Base-by-base conservation (phyloP, 768 basidiomycete genomes). In the Suillus tomentosus region DNA sequence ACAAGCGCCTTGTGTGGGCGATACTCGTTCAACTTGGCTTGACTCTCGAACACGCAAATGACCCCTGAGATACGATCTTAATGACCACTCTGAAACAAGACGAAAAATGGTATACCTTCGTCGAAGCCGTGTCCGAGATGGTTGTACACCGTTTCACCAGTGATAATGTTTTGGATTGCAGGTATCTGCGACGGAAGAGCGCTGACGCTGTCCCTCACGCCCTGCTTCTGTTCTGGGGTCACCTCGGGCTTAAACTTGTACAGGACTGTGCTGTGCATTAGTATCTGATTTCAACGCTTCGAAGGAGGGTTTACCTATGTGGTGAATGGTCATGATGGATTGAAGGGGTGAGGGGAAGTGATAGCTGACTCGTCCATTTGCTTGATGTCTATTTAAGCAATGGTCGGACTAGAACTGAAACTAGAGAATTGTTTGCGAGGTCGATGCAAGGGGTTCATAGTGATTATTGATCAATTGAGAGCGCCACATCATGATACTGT, bases 31-130 rank as follows among this genome's bases (percentile, higher is more conserved):
- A 73, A 55, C 22, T 64, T 63, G 14, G 61, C 60, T 58, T 63
- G 62, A 40, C 65, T 64, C 31, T 74, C 57, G 53, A 74, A 75
- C 48, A 70, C 11, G 31, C 73, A 65, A 31, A 73, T 65, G 37
- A 68, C 11, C 15, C 73, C 72, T 75, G 47, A 14, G 31, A 15
- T 27, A 13, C 50, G 27, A 39, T 11, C 17, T 14, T 14, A 42
- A 24, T 11, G 24, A 43, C 19, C 27, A 37, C 31, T 15, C 11
- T 31, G 31, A 31, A 31, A 31, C 31, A 31, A 31, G 31, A 24
- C 17, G 40, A 40, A 51, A 27, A 9, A 48, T 62, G 8, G 10
- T 15, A 34, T 22, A 75, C 74, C 72, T 64, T 67, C 62, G 54
- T 72, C 71, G 50, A 56, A 75, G 57, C 66, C 69, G 9, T 62